These are phyloP conservation scores for Grosmannia penicillata DNA, from an alignment of 2,329 filamentous ascomycete species.

Conservation along the genomic window DNA sequence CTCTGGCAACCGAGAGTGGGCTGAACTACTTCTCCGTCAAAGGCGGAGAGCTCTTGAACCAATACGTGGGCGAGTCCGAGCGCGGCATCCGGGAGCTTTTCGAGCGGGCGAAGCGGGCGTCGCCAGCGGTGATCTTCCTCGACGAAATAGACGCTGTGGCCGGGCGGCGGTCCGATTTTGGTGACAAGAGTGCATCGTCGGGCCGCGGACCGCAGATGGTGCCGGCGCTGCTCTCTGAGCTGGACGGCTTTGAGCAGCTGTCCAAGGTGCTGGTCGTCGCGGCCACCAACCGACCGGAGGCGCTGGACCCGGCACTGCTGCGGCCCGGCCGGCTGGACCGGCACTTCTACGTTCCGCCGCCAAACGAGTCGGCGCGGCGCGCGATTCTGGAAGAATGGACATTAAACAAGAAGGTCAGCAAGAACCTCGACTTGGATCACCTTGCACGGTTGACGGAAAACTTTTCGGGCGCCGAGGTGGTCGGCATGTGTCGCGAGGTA, in stretches of 20 bases:
- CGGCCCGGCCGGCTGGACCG: slow-evolving; percentile 76
- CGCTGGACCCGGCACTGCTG: slow-evolving; percentile 72
- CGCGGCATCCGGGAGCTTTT: slow-evolving; percentile 75
- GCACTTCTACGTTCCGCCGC: slow-evolving; percentile 73
- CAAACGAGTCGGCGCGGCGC: slow-evolving; percentile 54
- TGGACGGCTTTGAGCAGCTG: slow-evolving; percentile 84
- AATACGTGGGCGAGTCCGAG: slow-evolving; percentile 95
- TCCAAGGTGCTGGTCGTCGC: slow-evolving; percentile 76
- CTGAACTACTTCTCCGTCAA: slow-evolving; percentile 94
- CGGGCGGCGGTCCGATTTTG: slow-evolving; percentile 33
- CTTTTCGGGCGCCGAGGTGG: slow-evolving; percentile 74
- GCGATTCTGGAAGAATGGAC: slow-evolving; percentile 63
- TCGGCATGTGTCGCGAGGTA: slow-evolving; percentile 32
- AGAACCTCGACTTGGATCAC: slow-evolving; percentile 49
- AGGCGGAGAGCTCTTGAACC: slow-evolving; percentile 82
- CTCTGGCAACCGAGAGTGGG: slow-evolving; percentile 76
- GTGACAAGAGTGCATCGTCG: slow-evolving; percentile 20
- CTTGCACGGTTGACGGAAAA: slow-evolving; percentile 56
- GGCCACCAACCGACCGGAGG: slow-evolving; percentile 80
- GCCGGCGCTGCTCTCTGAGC: slow-evolving; percentile 80
- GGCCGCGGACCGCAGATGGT: slow-evolving; percentile 61
- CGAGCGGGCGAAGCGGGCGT: slow-evolving; percentile 67
- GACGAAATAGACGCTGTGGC: slow-evolving; percentile 88
- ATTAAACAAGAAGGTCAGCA: slow-evolving; percentile 39
- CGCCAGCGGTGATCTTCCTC: slow-evolving; percentile 89